Conservation (phyloP, 257 asterid genomes). For the Oldenlandia corymbosa region DNA sequence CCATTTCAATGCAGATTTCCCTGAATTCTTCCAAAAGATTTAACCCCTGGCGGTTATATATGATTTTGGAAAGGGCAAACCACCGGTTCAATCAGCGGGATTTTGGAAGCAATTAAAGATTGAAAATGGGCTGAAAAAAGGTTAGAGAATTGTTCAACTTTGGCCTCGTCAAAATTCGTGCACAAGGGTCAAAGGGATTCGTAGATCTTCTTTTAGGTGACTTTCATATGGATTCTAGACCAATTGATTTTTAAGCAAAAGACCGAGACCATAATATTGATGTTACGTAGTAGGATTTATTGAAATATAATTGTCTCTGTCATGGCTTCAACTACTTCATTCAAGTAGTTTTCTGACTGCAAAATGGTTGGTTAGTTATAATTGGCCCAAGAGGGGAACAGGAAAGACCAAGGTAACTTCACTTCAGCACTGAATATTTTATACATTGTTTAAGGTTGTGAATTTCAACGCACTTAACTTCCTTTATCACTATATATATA, state of each 20-base stretch:
- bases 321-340: neutral
- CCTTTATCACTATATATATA: no score
- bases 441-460: neutral
- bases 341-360: neutral
- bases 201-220: no score
- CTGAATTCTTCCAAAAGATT: slow-evolving; percentile 16
- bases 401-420: neutral
- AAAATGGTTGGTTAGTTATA: neutral
- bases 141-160: slow-evolving; percentile 4
- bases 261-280: neutral
- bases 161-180: neutral
- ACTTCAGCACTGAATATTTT: neutral
- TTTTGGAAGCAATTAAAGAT: neutral
- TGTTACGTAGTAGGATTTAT: no score
- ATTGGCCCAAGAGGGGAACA: neutral
- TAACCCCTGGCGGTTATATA: slow-evolving; percentile 26
- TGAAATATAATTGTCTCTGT: no score
- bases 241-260: neutral
- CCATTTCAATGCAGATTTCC: slow-evolving; percentile 4
- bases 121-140: neutral
- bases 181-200: neutral
- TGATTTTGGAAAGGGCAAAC: slow-evolving; percentile 8
- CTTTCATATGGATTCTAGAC: neutral
- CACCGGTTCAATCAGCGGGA: neutral
- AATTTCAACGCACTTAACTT: no score